phyloP scores from a whole-genome alignment of 441 rosid species.

The Breynia disticha region DNA sequence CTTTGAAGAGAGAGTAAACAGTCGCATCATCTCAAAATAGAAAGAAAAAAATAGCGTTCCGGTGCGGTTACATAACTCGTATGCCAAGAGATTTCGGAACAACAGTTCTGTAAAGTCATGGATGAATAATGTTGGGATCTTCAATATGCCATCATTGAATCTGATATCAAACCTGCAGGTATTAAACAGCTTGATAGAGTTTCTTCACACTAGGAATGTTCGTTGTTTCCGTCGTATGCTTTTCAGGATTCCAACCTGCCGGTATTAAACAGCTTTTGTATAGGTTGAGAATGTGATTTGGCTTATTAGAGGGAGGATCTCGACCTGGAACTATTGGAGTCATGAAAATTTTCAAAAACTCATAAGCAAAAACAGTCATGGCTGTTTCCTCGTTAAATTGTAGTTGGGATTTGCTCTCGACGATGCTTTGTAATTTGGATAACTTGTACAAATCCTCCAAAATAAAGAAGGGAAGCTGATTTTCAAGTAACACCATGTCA shows the following conservation, averaged over 20 bases:
- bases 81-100: slow-evolving; percentile 4
- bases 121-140: slow-evolving; percentile 7
- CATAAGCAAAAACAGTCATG: not conserved
- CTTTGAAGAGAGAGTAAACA: no score
- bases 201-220: not conserved
- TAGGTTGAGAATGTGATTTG: not conserved
- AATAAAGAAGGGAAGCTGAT: not conserved
- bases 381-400: not conserved
- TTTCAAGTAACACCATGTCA: not conserved
- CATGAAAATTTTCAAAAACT: not conserved
- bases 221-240: not conserved
- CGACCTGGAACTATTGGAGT: not conserved
- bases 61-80: not conserved
- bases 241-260: not conserved
- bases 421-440: not conserved
- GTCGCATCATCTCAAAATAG: slow-evolving; percentile 1
- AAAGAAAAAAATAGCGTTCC: not conserved
- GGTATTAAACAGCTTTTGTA: no score
- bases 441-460: not conserved
- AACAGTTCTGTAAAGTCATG: not conserved
- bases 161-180: slow-evolving; percentile 7
- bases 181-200: slow-evolving; percentile 8
- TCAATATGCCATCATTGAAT: not conserved
- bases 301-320: not conserved
- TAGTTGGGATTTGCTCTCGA: no score